Evolutionary conservation across 2,329 filamentous ascomycete genomes (phyloP).

Genomic region (Hortaea werneckii): DNA sequence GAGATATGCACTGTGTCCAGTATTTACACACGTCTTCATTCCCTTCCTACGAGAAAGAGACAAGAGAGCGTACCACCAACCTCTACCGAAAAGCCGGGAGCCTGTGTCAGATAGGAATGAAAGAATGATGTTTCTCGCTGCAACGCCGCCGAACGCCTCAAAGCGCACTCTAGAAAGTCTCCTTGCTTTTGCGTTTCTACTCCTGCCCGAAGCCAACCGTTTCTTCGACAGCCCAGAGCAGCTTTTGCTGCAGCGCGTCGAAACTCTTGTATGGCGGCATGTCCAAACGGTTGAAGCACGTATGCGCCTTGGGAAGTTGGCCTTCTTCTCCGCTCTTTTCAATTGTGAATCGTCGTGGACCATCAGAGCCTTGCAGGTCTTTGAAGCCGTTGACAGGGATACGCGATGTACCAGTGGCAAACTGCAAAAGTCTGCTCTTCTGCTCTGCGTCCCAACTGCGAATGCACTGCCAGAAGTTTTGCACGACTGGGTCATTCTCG

Average conservation of each 20-base stretch:
- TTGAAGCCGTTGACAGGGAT: slow-evolving; percentile 99
- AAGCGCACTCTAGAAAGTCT: neutral
- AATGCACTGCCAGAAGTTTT: slow-evolving; percentile 98
- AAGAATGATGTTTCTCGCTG: neutral
- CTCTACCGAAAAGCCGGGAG: no score
- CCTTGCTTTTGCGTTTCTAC: slow-evolving; percentile 38
- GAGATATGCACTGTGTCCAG: neutral
- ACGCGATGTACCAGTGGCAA: slow-evolving; percentile 92
- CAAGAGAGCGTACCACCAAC: neutral
- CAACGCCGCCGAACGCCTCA: neutral
- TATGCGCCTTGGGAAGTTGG: slow-evolving; percentile 93
- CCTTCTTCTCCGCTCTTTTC: slow-evolving; percentile 89
- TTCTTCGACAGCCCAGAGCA: slow-evolving; percentile 96
- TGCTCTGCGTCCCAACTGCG: slow-evolving; percentile 96
- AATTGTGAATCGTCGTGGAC: slow-evolving; percentile 90
- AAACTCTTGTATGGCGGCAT: slow-evolving; percentile 84
- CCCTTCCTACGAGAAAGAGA: neutral
- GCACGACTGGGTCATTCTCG: slow-evolving; percentile 91
- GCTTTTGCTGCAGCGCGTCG: slow-evolving; percentile 75
- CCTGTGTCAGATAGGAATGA: neutral
- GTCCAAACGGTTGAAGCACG: slow-evolving; percentile 97
- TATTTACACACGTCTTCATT: neutral
- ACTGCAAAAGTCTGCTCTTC: slow-evolving; percentile 90
- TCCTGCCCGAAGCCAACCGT: slow-evolving; percentile 98
- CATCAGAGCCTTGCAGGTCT: slow-evolving; percentile 93